Percentiles rank a stretch among this genome's conserved stretches.
These are phyloP conservation scores for Cystobasidium pallidum DNA, from an alignment of 1,284 basidiomycete species.

Conservation along the genomic window DNA sequence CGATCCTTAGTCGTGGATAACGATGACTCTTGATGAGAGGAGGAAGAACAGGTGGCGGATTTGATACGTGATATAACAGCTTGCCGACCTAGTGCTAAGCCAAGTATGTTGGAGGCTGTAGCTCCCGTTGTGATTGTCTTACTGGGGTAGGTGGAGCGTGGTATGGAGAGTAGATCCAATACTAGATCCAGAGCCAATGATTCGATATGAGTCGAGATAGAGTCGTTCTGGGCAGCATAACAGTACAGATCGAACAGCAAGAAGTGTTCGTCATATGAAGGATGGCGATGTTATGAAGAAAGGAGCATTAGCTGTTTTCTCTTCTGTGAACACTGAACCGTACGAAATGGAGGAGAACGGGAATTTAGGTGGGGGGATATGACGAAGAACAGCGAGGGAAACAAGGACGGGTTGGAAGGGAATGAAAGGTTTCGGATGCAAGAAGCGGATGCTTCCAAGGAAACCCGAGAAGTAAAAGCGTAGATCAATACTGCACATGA, in stretches of 20 bases:
- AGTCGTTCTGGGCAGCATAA: slow-evolving; percentile 53
- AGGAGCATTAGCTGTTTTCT: no score
- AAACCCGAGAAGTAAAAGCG: neutral
- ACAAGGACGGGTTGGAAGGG: neutral
- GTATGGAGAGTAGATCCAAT: slow-evolving; percentile 59
- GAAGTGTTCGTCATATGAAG: no score
- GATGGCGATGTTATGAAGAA: no score
- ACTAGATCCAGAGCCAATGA: slow-evolving; percentile 58
- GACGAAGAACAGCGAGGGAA: neutral
- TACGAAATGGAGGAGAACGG: no score
- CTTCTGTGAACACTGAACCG: no score
- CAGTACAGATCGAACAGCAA: no score
- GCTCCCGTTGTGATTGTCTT: slow-evolving; percentile 62
- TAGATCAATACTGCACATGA: no score
- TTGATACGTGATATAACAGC: slow-evolving; percentile 45
- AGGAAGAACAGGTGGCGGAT: no score
- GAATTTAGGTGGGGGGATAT: no score
- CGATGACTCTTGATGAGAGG: no score
- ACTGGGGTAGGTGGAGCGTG: slow-evolving; percentile 55
- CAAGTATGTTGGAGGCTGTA: slow-evolving; percentile 61
- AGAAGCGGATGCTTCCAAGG: no score
- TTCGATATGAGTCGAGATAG: slow-evolving; percentile 59
- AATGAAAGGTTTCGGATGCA: neutral
- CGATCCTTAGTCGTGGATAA: slow-evolving; percentile 32
- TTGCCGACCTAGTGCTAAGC: slow-evolving; percentile 56